Base-by-base conservation (phyloP, 352 stramenopile species). In the Phytophthora sansomeana region DNA sequence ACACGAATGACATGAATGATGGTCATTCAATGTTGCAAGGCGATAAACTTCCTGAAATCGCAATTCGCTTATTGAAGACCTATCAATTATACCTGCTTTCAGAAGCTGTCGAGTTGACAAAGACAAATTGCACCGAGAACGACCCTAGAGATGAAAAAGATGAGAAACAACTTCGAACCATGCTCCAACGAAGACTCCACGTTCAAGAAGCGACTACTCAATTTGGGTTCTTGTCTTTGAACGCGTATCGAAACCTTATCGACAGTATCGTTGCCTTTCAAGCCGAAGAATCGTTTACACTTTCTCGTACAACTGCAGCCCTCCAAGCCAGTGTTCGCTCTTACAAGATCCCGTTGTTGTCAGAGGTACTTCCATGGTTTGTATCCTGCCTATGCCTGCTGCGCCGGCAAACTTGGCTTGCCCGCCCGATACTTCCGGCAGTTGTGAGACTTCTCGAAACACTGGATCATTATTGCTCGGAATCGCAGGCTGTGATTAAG, bases 71-170 rank as follows among this genome's bases (percentile, higher is more conserved):
- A 14, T 51, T 96, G 38, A 85, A 92, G 49, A 83, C 77, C 8
- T 96, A 94, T 63, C 88, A 96, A 51, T 49, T 93, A 1, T 89
- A 85, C 64, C 30, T 96, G 11, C 71, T 96, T 13, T 83, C 88
- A 35, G 81, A 93, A 77, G 88, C 81, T 36, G 66, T 94, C 0
- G 80, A 90, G 19, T 49, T 90, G 24, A 93, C 82, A 1, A 87
- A 87, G 13, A 80, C 64, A 26, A 77, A 69, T 42, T 36, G 39
- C 16, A 33, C 43, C 11, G 58, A 69, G 9, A 47, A 53, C 4
- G 43, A 49, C n/a, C 38, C 58, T 8, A 11, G 19, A 7, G 58
- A 42, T 14, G 30, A 26, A 32, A 52, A 39, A 46, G 41, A 70
- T 42, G 24, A 35, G 3, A 67, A 62, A 10, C 28, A 78, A 8